Evolutionary conservation across 257 asterid genomes (phyloP), one percentile per base, ranked within the genome.

Genomic region (Gentiana dahurica): DNA sequence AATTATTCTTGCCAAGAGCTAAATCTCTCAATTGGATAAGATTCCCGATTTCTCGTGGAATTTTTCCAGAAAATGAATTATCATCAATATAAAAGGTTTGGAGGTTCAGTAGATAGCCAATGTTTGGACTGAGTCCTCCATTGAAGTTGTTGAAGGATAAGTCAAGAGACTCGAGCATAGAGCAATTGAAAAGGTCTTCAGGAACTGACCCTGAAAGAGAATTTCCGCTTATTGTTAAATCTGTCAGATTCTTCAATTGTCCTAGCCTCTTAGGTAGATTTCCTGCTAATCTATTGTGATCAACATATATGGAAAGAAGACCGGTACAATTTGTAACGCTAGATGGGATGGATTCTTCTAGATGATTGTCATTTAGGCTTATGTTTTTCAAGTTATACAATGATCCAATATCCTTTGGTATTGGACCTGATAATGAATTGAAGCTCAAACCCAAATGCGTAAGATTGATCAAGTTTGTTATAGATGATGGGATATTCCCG

Each of bases 161-260:
- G n/a, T n/a, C n/a, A n/a, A n/a, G n/a, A n/a, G n/a, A n/a, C n/a
- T 89, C 11, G 1, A 36, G 45, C 65, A 55, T 15, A 15, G 24
- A 15, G 24, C 24, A 15, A 15, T 15, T 15, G 24, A 15, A 15
- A 15, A 15, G 24, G 53, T 81, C 95, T 34, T 73, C 81, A 3
- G 97, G 92, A 51, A 83, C 75, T 24, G 43, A 60, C 8, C 92
- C 95, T 0, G 69, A 89, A 41, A 7, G 83, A 69, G 8, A 89
- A 4, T 51, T 33, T 69, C 0, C 2, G 80, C 33, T 85, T 85
- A 37, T 7, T 54, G 58, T 36, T 81, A 74, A 36, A 89, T 15
- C 36, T 85, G 24, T 0, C 24, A 15, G 0, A 15, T 15, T 15
- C 24, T 15, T 15, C 0, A 15, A 15, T 0, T 15, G 24, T 15